Base-by-base conservation (phyloP, 345 rosid genomes). In the Conringia planisiliqua region DNA sequence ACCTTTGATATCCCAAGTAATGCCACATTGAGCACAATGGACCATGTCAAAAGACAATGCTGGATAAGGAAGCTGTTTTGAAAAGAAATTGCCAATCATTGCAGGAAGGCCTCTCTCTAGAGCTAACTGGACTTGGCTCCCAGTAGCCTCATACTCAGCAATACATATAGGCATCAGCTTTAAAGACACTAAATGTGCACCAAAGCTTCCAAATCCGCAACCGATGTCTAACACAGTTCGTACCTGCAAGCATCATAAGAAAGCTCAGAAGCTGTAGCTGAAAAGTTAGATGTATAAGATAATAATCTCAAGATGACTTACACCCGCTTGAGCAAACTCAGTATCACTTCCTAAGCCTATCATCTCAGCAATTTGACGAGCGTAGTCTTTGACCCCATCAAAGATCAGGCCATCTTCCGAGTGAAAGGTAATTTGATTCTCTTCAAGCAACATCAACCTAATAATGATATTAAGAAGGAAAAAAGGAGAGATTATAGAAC, bases 31-130 rank as follows among this genome's bases (percentile, higher is more conserved):
- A 73, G 99, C 93, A 80, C 99, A 95, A 82, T 95, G 99, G 82
- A 95, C 86, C 97, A 92, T 90, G 84, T 87, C 97, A 76, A 83
- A 95, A 59, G 97, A 92, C 79, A 95, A 72, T 11, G 92, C 76
- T 13, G 99, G 99, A 70, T 86, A 92, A 29, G 99, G 99, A 75
- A 95, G 93, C 73, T 92, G 92, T 54, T 83, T 84, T 36, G 96
- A 86, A 65, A 86, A 78, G 79, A 95, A 95, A 71, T 85, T 90
- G 63, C 93, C 97, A 74, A 95, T 92, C 86, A 95, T 89, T 20
- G 98, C 97, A 12, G 98, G 99, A 78, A 95, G 97, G 66, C 99
- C 99, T 85, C 99, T 89, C 86, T 95, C 98, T 58, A 95, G 86
- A 64, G 99, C 91, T 70, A 95, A 71, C 76, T 95, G 99, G 60